Base-by-base conservation (phyloP, 2,329 filamentous ascomycete species). In the Aspergillus novofumigatus region DNA sequence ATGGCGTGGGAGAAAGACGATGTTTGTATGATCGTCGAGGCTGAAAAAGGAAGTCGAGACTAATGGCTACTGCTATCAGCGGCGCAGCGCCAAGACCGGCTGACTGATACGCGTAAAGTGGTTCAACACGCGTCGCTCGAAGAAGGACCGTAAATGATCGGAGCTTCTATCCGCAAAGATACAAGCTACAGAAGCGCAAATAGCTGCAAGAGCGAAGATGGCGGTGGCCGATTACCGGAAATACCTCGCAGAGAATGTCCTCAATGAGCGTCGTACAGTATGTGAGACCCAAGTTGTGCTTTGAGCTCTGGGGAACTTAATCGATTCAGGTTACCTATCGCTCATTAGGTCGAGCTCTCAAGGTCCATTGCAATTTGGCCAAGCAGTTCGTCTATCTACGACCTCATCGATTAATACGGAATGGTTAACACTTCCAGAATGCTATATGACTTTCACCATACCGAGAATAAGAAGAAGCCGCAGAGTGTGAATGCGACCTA, bases 401-500 rank as follows among this genome's bases (percentile, higher is more conserved):
- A 4, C 23, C 26, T 50, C 25, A 3, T 51, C 20, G 8, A 41
- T 52, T 1, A 28, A 35, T 49, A 11, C 21, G 38, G 6, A 45
- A 25, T 55, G 21, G 69, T 72, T 20, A 74, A 49, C 4, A 1
- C 5, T 57, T 62, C 20, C 53, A 96, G 88, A 72, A 95, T 94
- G 84, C 85, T 92, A 17, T 95, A 85, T 74, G 90, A 96, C 32
- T 97, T 96, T 65, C 85, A 97, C 72, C 81, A 82, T 60, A 84
- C 81, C 56, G 89, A 96, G 70, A 96, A 92, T 73, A 81, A 79
- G 54, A 90, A 88, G 72, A 88, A 86, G 59, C 81, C 89, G 0
- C 83, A 85, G 23, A 87, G 86, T 26, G 80, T 97, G n/a, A 85
- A 95, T 76, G 94, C 93, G 48, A 97, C 92, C n/a, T 99, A 97